These are phyloP conservation scores for Globisporangium polare DNA, from an alignment of 352 stramenopile genomes.

Conservation along the genomic window DNA sequence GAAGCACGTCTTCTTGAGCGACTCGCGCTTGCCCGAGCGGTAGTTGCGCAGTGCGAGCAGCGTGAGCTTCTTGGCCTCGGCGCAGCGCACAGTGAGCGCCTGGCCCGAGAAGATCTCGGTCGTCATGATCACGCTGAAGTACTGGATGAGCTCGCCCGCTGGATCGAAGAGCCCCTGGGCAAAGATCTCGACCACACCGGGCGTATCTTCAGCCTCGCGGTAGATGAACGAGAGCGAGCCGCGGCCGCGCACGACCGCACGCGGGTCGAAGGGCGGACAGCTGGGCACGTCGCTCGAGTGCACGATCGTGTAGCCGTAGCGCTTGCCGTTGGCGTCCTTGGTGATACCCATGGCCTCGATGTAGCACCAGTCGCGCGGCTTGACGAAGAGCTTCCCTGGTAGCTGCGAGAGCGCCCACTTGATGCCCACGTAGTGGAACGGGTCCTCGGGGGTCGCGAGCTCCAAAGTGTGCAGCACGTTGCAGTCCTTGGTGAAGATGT, in stretches of 20 bases:
- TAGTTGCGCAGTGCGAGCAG: conserved; percentile 25
- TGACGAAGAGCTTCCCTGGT: conserved; percentile 22
- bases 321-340: conserved; percentile 22
- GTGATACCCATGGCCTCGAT: conserved; percentile 51
- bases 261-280: conserved; percentile 31
- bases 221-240: conserved; percentile 33
- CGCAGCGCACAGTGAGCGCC: conserved; percentile 33
- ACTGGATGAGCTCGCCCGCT: conserved; percentile 26
- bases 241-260: conserved; percentile 27
- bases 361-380: conserved; percentile 26
- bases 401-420: conserved; percentile 50
- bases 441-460: conserved; percentile 27
- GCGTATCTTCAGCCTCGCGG: conserved; percentile 23
- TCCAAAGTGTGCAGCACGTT: conserved; percentile 40
- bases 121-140: conserved; percentile 26
- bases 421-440: conserved; percentile 46
- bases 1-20: conserved; percentile 9
- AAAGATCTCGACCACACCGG: conserved; percentile 40
- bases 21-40: not conserved
- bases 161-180: conserved; percentile 43
- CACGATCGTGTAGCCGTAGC: conserved; percentile 42
- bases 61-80: conserved; percentile 56
- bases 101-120: conserved; percentile 33
- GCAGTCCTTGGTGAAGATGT: conserved; percentile 35
- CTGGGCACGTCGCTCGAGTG: conserved; percentile 42